Conservation (phyloP, 2,329 filamentous ascomycete genomes). For the Pseudonectria foliicola region DNA sequence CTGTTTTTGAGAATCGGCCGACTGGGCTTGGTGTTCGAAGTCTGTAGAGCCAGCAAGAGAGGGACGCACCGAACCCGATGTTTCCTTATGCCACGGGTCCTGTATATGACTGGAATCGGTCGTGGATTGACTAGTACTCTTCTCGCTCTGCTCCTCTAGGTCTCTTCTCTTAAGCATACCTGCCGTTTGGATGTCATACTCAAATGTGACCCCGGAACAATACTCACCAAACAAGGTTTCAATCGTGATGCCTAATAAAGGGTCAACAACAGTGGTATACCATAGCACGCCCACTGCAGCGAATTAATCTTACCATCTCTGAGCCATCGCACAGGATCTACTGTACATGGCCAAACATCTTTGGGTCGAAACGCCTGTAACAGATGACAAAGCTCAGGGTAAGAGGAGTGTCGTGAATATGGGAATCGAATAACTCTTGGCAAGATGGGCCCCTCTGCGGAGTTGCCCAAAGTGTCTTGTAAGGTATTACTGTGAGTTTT, state of each 20-base stretch:
- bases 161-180: slow-evolving; percentile 3
- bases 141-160: background rate
- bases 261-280: no score
- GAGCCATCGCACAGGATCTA: slow-evolving; percentile 56
- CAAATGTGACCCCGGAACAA: slow-evolving; percentile 55
- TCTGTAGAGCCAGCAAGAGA: no score
- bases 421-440: slow-evolving; percentile 57
- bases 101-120: slow-evolving; percentile 3
- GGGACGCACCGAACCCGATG: background rate
- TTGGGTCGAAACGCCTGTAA: slow-evolving; percentile 60
- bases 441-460: slow-evolving; percentile 20
- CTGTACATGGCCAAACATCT: slow-evolving; percentile 79
- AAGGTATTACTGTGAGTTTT: slow-evolving; percentile 4
- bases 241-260: slow-evolving; percentile 48
- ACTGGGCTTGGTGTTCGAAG: no score
- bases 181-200: slow-evolving; percentile 58
- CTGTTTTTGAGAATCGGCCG: no score
- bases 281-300: no score
- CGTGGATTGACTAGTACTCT: slow-evolving; percentile 11
- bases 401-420: slow-evolving; percentile 85
- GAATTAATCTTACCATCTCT: slow-evolving; percentile 40
- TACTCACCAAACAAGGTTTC: slow-evolving; percentile 61
- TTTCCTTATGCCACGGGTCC: background rate
- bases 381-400: slow-evolving; percentile 67
- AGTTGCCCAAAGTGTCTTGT: background rate